Evolutionary conservation across 306 rosid genomes (phyloP), one percentile per base, ranked within the genome.

Genomic region (Cicer pinnatifidum): DNA sequence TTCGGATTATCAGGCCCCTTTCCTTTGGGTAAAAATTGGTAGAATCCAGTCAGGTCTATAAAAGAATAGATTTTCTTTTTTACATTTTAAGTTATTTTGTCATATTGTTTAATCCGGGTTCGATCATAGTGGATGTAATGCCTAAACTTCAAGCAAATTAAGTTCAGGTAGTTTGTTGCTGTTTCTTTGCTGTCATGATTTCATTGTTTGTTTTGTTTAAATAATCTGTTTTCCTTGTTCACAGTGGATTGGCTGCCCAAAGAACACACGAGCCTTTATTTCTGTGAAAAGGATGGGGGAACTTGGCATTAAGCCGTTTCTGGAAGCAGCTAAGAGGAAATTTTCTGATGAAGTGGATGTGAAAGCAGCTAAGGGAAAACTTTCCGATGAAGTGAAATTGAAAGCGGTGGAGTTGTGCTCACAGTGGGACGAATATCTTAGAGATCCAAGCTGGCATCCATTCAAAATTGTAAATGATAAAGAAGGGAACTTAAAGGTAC

Each of bases 381-480:
- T 67, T 45, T n/a, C 20, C 2, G 81, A 78, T 5, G 88, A 79
- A 65, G 87, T 51, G 47, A 69, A 59, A 37, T 46, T 78, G 15
- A 85, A 84, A 78, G 87, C 91, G 0, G 0, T 67, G 16, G 76
- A 79, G 79, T 17, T 61, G 67, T 90, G 90, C 70, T 85, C 87
- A 9, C 63, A 50, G 56, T 93, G 93, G 89, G 94, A 93, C 54
- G 81, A 1, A 3, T 41, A 86, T 78, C 83, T 91, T 71, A 50
- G 84, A 48, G 91, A 93, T 72, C 88, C 98, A n/a, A 82, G 16
- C 63, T 93, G 98, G 98, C 84, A 86, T 71, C 98, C 98, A n/a
- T 84, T 85, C 38, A 88, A 85, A 84, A 46, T 84, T n/a, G 20
- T 86, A 23, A 15, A 5, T 11, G 84, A 81, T 12, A 45, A 56